phyloP scores from a whole-genome alignment of 1,284 basidiomycete species.

The Chalciporus sp. region DNA sequence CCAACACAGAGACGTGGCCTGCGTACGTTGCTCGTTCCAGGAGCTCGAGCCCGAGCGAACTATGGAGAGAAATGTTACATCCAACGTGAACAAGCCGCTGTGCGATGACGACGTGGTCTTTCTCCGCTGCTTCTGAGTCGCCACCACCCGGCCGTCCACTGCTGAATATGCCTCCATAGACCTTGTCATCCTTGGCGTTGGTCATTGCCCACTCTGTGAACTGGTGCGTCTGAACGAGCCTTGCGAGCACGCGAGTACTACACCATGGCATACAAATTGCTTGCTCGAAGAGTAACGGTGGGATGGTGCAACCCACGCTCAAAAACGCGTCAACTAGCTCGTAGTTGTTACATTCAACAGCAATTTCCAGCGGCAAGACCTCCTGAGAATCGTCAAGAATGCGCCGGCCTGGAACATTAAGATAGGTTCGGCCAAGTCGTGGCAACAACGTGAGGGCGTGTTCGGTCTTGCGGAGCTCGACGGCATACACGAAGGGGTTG shows the following conservation, averaged over 20 bases:
- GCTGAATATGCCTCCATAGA: background rate
- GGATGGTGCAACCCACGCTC: conserved; percentile 10
- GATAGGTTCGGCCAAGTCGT: background rate
- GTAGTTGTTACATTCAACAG: rapidly evolving
- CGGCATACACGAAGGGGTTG: conserved; percentile 18
- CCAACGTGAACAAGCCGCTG: conserved; percentile 11
- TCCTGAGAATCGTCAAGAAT: background rate
- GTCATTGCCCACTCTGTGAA: conserved; percentile 10
- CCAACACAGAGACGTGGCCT: background rate
- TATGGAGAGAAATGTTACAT: background rate
- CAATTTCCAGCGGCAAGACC: conserved; percentile 10
- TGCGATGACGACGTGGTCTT: background rate
- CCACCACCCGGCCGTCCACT: background rate
- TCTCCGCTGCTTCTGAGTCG: background rate
- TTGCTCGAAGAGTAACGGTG: background rate
- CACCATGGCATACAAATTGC: background rate
- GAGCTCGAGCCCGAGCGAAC: background rate
- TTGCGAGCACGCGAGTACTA: background rate
- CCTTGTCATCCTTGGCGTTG: background rate
- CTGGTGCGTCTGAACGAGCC: conserved; percentile 12
- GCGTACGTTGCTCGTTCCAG: background rate
- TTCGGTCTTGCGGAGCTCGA: background rate
- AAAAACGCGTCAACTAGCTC: conserved; percentile 4
- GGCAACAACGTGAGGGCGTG: conserved; percentile 10
- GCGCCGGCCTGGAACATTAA: background rate